Percentiles rank a stretch among this genome's conserved stretches.
These are phyloP conservation scores for Punica granatum DNA, from an alignment of 345 rosid species.

Conservation along the genomic window DNA sequence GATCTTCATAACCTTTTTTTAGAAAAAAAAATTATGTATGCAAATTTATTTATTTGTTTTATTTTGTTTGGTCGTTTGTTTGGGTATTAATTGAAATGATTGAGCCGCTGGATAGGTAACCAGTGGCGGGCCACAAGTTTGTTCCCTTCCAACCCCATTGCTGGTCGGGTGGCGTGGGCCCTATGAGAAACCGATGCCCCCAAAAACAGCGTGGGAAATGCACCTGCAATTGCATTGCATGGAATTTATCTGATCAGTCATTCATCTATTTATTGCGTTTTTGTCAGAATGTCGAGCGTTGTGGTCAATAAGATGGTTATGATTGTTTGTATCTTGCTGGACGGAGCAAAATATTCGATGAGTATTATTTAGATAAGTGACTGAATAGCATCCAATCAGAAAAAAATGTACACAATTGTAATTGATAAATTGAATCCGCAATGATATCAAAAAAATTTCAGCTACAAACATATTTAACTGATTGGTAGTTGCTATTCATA, in stretches of 20 bases:
- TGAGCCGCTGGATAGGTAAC: not conserved
- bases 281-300: not conserved
- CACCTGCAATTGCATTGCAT: not conserved
- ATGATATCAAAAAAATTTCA: no score
- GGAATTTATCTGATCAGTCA: not conserved
- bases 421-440: no score
- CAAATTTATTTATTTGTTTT: no score
- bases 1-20: no score
- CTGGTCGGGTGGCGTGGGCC: not conserved
- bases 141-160: slow-evolving; percentile 1
- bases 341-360: no score
- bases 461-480: no score
- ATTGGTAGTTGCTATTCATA: no score
- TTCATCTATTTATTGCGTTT: not conserved
- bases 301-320: not conserved
- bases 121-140: not conserved
- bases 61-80: not conserved
- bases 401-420: no score
- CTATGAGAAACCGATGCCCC: no score
- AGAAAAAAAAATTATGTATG: no score
- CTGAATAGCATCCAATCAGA: no score
- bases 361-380: no score
- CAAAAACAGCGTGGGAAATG: not conserved
- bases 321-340: not conserved
- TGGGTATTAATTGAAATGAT: not conserved